Percentiles rank a stretch among this genome's conserved stretches.
Conservation (phyloP, 192 early-diverging fungal species). For the Coemansia sp. region DNA sequence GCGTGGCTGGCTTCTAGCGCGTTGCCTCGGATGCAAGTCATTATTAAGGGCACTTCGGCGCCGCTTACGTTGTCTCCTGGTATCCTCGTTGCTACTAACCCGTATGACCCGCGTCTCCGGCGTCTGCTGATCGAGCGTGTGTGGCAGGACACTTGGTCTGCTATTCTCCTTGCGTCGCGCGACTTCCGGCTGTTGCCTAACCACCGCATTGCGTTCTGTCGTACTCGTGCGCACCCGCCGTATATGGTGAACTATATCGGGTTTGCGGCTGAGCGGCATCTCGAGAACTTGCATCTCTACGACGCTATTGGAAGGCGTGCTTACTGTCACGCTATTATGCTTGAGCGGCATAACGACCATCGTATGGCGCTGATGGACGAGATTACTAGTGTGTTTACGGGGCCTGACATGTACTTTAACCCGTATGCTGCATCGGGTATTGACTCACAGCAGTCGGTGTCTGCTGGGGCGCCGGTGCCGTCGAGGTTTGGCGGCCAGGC, state of each 20-base stretch:
- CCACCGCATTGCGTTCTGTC: slow-evolving; percentile 60
- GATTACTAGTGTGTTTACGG: slow-evolving; percentile 59
- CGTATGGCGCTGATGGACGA: slow-evolving; percentile 47
- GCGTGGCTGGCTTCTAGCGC: slow-evolving; percentile 43
- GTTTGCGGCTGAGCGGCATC: slow-evolving; percentile 66
- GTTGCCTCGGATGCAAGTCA: slow-evolving; percentile 54
- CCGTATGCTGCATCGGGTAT: slow-evolving; percentile 41
- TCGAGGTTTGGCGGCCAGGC: neutral
- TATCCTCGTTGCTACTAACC: slow-evolving; percentile 35
- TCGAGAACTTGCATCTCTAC: slow-evolving; percentile 66
- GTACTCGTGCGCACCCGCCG: slow-evolving; percentile 61
- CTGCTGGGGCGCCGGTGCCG: neutral
- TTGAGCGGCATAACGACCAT: slow-evolving; percentile 42
- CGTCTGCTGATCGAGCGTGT: slow-evolving; percentile 61
- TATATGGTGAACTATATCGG: slow-evolving; percentile 69
- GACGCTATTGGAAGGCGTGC: slow-evolving; percentile 58
- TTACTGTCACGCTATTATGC: slow-evolving; percentile 50
- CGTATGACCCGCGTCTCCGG: slow-evolving; percentile 49
- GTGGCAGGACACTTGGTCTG: slow-evolving; percentile 76
- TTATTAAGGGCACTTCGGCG: slow-evolving; percentile 55
- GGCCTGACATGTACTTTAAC: slow-evolving; percentile 70
- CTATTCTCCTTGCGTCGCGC: slow-evolving; percentile 60
- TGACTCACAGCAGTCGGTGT: neutral
- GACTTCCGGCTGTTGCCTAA: slow-evolving; percentile 60
- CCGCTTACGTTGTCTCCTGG: slow-evolving; percentile 54